Evolutionary conservation across 345 rosid genomes (phyloP), one percentile per base, ranked within the genome.

Genomic region (Triadica sebifera): DNA sequence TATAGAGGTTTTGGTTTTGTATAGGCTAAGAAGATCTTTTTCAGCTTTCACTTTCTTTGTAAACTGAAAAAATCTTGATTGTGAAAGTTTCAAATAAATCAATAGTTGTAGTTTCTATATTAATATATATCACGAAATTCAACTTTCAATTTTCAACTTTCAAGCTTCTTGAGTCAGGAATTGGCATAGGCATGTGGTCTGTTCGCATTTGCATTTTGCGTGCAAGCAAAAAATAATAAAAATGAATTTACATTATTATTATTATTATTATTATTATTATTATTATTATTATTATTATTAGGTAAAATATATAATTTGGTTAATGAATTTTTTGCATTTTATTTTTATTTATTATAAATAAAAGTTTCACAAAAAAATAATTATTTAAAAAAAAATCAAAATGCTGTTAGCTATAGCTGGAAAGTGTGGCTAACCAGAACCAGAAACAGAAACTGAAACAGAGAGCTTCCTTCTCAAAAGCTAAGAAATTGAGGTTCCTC

Each of bases 341-440:
- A 29, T 29, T 29, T 29, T 29, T 29, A 29, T 29, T 29, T 29
- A 29, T 29, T 29, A 1, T 29, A 29, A 29, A 29, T 29, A 29
- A 29, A 29, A 29, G 2, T 29, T 29, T 29, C 34, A 29, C 1
- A 29, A 58, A 22, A 61, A 34, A 12, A 34, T 39, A 63, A 63
- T 38, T 38, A 39, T 0, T 6, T 8, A 64, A 39, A 64, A 3
- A n/a, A 41, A 19, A 64, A 8, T 57, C 37, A 22, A 6, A 3
- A 57, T 20, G 34, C 34, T 57, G 61, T 57, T 57, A 57, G 61
- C 15, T 0, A 8, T 64, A 64, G 50, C 46, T 8, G 50, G 68
- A 13, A 66, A 47, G 70, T 22, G 55, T 66, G 70, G 70, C 70
- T 47, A 65, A 3, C n/a, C 49, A 66, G 19, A 49, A 29, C 58